These are phyloP conservation scores for Cylindrodendrum hubeiense DNA, from an alignment of 2,329 filamentous ascomycete species.

Conservation along the genomic window DNA sequence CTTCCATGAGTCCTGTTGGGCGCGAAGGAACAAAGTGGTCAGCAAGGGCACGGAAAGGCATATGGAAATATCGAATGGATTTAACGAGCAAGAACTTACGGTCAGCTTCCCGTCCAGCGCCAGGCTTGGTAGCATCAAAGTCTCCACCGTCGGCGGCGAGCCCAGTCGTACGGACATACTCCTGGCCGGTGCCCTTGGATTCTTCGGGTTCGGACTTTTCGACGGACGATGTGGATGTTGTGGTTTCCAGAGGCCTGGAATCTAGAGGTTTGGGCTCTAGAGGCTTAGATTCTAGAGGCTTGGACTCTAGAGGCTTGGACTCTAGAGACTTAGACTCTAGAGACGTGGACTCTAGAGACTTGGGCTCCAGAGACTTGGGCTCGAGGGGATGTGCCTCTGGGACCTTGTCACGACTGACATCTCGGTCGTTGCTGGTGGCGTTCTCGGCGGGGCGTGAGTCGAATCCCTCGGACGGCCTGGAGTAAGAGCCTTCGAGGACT, in stretches of 20 bases:
- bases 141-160: slow-evolving; percentile 74
- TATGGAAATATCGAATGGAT: neutral
- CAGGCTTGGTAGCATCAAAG: slow-evolving; percentile 73
- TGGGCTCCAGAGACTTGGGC: neutral
- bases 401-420: too few relatives aligned
- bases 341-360: slow-evolving; percentile 11
- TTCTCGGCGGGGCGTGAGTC: slow-evolving; percentile 58
- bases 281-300: slow-evolving; percentile 22
- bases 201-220: slow-evolving; percentile 36
- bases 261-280: slow-evolving; percentile 1
- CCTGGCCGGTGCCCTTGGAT: slow-evolving; percentile 64
- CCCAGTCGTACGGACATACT: slow-evolving; percentile 69
- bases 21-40: neutral
- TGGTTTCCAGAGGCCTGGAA: neutral
- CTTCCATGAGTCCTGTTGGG: slow-evolving; percentile 48
- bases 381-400: neutral
- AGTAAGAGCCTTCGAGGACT: slow-evolving; percentile 31
- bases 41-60: neutral
- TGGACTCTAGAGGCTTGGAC: neutral
- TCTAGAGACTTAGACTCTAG: slow-evolving; percentile 2
- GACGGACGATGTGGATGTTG: slow-evolving; percentile 10
- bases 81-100: slow-evolving; percentile 57
- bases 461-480: slow-evolving; percentile 51
- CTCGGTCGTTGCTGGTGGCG: slow-evolving; percentile 40
- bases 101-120: slow-evolving; percentile 75